These are phyloP conservation scores for Candida chauliodis DNA, from an alignment of 805 yeast species.

Conservation along the genomic window DNA sequence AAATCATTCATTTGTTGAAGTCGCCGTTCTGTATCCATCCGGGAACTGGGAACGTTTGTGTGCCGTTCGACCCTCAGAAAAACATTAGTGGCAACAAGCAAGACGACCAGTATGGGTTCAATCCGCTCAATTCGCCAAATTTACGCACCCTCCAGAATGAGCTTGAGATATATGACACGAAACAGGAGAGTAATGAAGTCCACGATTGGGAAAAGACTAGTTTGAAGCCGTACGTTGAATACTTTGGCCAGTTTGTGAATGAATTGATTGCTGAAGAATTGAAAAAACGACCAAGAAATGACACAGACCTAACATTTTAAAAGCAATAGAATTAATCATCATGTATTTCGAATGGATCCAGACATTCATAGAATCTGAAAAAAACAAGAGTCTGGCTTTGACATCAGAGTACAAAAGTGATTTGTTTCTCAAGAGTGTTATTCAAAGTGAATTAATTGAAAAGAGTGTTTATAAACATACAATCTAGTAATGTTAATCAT, in stretches of 20 bases:
- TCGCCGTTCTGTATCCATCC: slow-evolving; percentile 98
- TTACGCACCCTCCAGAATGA: slow-evolving; percentile 61
- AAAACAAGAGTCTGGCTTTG: no score
- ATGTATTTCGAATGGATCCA: no score
- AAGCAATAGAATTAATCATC: no score
- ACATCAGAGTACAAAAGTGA: no score
- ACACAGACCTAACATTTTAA: slow-evolving; percentile 1
- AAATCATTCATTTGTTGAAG: slow-evolving; percentile 85
- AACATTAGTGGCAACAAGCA: slow-evolving; percentile 29
- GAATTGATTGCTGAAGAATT: slow-evolving; percentile 55
- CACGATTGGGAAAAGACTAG: slow-evolving; percentile 62
- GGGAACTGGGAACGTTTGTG: slow-evolving; percentile 91
- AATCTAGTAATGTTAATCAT: no score
- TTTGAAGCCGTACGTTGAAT: slow-evolving; percentile 65
- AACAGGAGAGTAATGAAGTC: slow-evolving; percentile 24
- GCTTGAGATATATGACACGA: slow-evolving; percentile 48
- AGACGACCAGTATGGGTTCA: slow-evolving; percentile 53
- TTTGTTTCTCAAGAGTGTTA: no score
- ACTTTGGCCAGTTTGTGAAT: slow-evolving; percentile 61
- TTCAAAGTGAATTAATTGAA: no score
- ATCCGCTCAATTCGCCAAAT: slow-evolving; percentile 79
- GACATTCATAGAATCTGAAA: no score
- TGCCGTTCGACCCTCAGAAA: slow-evolving; percentile 63
- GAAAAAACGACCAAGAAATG: slow-evolving; percentile 11
- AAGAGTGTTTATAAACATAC: no score